A percentile compares a stretch with the other conserved stretches of the same genome.
These are phyloP conservation scores for Xerocomus minutiporus DNA, from an alignment of 1,284 basidiomycete species.

Conservation along the genomic window DNA sequence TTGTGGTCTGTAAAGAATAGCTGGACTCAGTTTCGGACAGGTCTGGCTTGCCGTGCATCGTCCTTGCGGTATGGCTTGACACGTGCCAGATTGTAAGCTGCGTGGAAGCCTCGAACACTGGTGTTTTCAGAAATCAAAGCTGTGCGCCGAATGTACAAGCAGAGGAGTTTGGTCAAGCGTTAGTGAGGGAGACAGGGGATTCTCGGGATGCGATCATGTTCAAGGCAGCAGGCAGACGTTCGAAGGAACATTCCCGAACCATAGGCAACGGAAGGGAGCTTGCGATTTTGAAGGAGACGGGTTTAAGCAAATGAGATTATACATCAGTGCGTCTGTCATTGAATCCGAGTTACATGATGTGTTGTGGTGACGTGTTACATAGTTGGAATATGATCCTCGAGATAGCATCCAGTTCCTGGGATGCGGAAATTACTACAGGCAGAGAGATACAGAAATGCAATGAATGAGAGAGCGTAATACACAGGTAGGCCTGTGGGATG, in stretches of 20 bases:
- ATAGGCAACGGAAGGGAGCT: neutral
- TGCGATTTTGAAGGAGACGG: neutral
- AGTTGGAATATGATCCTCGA: neutral
- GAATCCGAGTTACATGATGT: neutral
- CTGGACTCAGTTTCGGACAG: neutral
- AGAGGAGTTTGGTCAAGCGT: neutral
- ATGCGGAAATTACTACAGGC: slow-evolving; percentile 1
- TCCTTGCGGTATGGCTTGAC: slow-evolving; percentile 9
- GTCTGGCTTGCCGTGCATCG: neutral
- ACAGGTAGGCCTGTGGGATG: neutral
- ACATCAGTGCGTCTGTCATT: neutral
- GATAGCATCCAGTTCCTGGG: slow-evolving; percentile 19
- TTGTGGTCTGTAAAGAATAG: neutral
- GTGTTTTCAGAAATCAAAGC: neutral
- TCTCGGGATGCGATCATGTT: neutral
- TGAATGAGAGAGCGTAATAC: neutral
- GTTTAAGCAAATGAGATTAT: neutral
- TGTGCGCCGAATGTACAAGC: neutral
- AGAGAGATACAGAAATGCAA: neutral
- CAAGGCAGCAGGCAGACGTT: neutral
- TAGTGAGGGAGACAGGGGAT: neutral
- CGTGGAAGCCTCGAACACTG: slow-evolving; percentile 1
- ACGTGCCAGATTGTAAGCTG: slow-evolving; percentile 13
- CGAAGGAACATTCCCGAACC: neutral
- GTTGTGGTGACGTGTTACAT: slow-evolving; percentile 1